Evolutionary conservation across 2,329 filamentous ascomycete species (phyloP).

Genomic region (Botrytis fragariae): DNA sequence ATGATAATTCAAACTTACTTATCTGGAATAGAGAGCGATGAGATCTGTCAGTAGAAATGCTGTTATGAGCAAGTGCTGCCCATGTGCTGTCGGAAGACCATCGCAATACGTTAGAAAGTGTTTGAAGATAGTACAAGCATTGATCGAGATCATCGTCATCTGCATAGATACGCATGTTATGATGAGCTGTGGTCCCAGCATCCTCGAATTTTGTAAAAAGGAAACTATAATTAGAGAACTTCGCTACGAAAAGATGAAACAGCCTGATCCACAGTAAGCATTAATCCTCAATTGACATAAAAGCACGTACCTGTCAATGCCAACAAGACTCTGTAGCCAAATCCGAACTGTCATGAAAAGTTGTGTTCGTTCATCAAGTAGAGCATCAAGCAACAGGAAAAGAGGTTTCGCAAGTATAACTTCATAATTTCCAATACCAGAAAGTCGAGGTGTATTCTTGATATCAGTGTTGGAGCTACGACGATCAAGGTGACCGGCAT

Average conservation of each 20-base stretch:
- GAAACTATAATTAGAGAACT: constrained; percentile 56
- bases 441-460: constrained; percentile 45
- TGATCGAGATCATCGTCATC: constrained; percentile 70
- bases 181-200: constrained; percentile 28
- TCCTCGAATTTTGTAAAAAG: constrained; percentile 40
- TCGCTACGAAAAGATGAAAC: constrained; percentile 59
- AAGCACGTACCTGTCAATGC: constrained; percentile 57
- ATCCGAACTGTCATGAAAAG: constrained; percentile 72
- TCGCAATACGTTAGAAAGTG: constrained; percentile 69
- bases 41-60: constrained; percentile 48
- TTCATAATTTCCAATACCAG: constrained; percentile 62
- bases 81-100: constrained; percentile 68
- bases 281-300: not conserved
- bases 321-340: constrained; percentile 71
- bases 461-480: constrained; percentile 43
- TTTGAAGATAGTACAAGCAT: constrained; percentile 74
- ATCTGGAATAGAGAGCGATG: constrained; percentile 46
- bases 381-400: constrained; percentile 75
- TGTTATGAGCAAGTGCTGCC: constrained; percentile 65
- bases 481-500: constrained; percentile 46
- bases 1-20: constrained; percentile 47
- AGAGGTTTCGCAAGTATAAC: constrained; percentile 77
- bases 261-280: constrained; percentile 46
- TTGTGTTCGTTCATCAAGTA: constrained; percentile 70
- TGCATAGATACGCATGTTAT: constrained; percentile 41